Evolutionary conservation across 2,329 filamentous ascomycete genomes (phyloP), one percentile per base, ranked within the genome.

Genomic region (Magnaporthiopsis incrustans): DNA sequence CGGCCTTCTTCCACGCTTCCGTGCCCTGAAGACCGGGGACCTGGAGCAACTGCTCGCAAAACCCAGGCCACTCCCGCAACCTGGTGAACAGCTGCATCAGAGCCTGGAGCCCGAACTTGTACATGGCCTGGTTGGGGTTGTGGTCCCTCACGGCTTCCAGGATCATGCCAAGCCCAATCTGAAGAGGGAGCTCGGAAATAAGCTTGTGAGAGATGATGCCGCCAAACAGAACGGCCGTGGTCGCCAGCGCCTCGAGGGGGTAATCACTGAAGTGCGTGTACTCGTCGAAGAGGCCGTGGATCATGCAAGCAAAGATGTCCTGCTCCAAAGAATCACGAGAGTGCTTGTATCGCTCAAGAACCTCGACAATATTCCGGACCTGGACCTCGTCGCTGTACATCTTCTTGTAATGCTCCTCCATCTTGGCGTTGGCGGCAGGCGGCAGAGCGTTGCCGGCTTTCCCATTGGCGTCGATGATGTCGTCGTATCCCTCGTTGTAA

Each of bases 241-340:
- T 98, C 10, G 94, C 94, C 62, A 99, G 80, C 7, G 95, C 95
- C 72, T 97, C 94, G n/a, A 97, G 81, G 0, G 96, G 96, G 74
- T 99, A 99, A 71, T 96, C 93, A 57, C 90, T 86, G 73, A 97
- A 99, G 72, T 97, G 96, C 64, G 89, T 89, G 74, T 97, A 99
- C 78, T 99, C 95, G 70, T 99, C 95, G 70, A 99, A 97, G 4
- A 99, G 81, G 0, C 95, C 95, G 71, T 97, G 93, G 50, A 99
- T 96, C 92, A 99, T 99, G 78, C 94, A 97, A 18, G 94, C 91
- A 73, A 99, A 99, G 8, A 97, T 85, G 73, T 99, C 95, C 74
- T 98, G 95, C 66, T 97, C 92, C 22, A 89, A 79, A 1, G 91
- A 84, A 66, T 95, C 90, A 60, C 87, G 86, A 0, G 96, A 98